Conservation (phyloP, 2,329 filamentous ascomycete species). For the Paramyrothecium sp. region DNA sequence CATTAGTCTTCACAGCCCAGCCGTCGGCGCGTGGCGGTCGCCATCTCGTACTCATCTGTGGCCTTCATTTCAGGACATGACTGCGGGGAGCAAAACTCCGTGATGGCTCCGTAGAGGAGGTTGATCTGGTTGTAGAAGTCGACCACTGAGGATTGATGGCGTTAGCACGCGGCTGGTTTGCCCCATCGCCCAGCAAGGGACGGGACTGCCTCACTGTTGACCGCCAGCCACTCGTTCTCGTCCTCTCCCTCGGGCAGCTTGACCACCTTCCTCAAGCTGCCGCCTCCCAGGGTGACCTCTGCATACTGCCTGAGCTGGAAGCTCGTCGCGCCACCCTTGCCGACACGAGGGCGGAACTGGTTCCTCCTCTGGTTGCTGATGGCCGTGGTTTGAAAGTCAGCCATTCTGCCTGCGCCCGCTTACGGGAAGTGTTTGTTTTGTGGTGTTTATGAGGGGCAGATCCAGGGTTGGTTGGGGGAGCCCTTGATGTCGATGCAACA, state of each 20-base stretch:
- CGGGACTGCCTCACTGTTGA: conserved; percentile 69
- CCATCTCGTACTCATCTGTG: conserved; percentile 84
- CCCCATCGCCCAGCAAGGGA: background rate
- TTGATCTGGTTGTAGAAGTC: conserved; percentile 99
- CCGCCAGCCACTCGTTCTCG: conserved; percentile 95
- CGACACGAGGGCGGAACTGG: conserved; percentile 86
- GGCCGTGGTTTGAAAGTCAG: background rate
- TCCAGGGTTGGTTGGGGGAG: too few species aligned
- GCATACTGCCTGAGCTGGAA: conserved; percentile 98
- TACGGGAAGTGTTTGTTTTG: too few species aligned
- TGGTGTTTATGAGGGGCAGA: too few species aligned
- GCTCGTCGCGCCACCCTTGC: conserved; percentile 80
- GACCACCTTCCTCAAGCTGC: conserved; percentile 92
- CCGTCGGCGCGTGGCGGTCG: background rate
- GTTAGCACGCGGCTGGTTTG: conserved; percentile 1
- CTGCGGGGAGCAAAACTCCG: conserved; percentile 96
- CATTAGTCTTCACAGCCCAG: conserved; percentile 11
- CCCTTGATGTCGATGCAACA: too few species aligned
- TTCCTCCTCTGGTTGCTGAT: conserved; percentile 62
- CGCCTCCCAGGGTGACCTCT: conserved; percentile 92
- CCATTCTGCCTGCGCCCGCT: too few species aligned
- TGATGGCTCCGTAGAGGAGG: conserved; percentile 96
- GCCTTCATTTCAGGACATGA: conserved; percentile 99
- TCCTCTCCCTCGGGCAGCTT: conserved; percentile 97
- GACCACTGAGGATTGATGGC: conserved; percentile 65